These are phyloP conservation scores for Xanthoparmelia taractica DNA, from an alignment of 495 filamentous ascomycete genomes.

Conservation along the genomic window DNA sequence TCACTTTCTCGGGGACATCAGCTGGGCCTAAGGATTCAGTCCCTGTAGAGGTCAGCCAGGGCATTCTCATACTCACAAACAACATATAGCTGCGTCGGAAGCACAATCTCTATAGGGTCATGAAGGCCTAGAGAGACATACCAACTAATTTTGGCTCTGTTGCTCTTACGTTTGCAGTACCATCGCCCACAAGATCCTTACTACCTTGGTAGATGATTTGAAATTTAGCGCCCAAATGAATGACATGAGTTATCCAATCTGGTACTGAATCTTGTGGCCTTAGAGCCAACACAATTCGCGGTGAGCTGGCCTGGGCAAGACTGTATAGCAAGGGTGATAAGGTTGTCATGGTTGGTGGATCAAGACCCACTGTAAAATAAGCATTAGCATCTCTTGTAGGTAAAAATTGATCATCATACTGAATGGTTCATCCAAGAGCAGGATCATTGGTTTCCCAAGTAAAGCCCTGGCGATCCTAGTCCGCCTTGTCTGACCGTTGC, in stretches of 20 bases:
- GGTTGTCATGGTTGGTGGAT: conserved; percentile 64
- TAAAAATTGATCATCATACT: conserved; percentile 40
- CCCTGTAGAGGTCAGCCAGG: background rate
- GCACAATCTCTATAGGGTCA: background rate
- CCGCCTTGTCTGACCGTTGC: conserved; percentile 84
- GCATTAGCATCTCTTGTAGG: conserved; percentile 7
- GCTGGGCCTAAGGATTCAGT: background rate
- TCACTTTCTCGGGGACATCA: background rate
- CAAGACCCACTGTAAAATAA: conserved; percentile 61
- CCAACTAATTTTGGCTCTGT: background rate
- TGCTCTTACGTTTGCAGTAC: background rate
- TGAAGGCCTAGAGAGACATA: background rate
- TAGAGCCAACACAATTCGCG: conserved; percentile 67
- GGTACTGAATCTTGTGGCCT: conserved; percentile 81
- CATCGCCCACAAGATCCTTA: conserved; percentile 44
- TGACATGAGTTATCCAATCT: conserved; percentile 78
- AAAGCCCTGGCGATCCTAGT: conserved; percentile 83
- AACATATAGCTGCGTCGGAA: background rate
- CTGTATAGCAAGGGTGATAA: conserved; percentile 61
- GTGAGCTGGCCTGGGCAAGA: conserved; percentile 54
- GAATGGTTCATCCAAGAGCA: conserved; percentile 91
- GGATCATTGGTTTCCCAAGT: conserved; percentile 64
- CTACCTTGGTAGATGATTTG: conserved; percentile 49
- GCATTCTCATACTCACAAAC: background rate
- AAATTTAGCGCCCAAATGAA: conserved; percentile 56